Evolutionary conservation across 2,329 filamentous ascomycete genomes (phyloP).

Genomic region (Niveomyces coronatus): DNA sequence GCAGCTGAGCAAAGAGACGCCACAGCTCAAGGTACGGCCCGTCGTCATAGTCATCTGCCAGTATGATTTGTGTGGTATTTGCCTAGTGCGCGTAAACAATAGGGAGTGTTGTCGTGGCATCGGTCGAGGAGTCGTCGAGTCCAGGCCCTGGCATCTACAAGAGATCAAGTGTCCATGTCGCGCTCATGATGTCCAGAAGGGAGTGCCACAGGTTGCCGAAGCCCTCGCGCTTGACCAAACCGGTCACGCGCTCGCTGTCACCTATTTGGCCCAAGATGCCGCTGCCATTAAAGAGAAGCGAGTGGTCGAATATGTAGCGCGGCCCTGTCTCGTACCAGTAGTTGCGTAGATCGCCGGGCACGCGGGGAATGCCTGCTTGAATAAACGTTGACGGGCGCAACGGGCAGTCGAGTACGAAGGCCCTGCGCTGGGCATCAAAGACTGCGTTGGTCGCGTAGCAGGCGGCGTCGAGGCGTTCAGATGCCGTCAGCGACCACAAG

Average conservation of each 20-base stretch:
- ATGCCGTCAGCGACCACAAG: conserved; percentile 6
- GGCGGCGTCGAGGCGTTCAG: conserved; percentile 5
- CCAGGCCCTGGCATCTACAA: conserved; percentile 17
- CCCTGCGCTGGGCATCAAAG: background rate
- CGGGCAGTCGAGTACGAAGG: conserved; percentile 7
- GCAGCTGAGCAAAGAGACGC: conserved; percentile 23
- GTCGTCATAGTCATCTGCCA: conserved; percentile 24
- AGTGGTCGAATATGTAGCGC: conserved; percentile 14
- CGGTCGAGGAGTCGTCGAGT: conserved; percentile 13
- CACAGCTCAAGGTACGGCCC: conserved; percentile 29
- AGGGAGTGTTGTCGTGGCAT: too few relatives aligned
- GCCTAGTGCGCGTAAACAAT: conserved; percentile 14
- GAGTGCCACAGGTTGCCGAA: conserved; percentile 24
- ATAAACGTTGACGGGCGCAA: conserved; percentile 1
- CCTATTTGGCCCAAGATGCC: background rate
- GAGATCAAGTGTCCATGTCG: conserved; percentile 23
- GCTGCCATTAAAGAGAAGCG: conserved; percentile 8
- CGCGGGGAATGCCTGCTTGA: background rate
- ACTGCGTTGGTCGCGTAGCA: conserved; percentile 5
- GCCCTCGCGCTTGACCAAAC: conserved; percentile 26
- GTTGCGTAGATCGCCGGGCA: conserved; percentile 9
- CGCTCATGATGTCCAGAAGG: conserved; percentile 24
- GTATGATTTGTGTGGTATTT: conserved; percentile 22
- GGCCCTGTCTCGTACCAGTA: conserved; percentile 25
- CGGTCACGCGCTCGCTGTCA: conserved; percentile 2